Evolutionary conservation across 1,284 basidiomycete genomes (phyloP).

Genomic region (Ceratobasidium sp.): DNA sequence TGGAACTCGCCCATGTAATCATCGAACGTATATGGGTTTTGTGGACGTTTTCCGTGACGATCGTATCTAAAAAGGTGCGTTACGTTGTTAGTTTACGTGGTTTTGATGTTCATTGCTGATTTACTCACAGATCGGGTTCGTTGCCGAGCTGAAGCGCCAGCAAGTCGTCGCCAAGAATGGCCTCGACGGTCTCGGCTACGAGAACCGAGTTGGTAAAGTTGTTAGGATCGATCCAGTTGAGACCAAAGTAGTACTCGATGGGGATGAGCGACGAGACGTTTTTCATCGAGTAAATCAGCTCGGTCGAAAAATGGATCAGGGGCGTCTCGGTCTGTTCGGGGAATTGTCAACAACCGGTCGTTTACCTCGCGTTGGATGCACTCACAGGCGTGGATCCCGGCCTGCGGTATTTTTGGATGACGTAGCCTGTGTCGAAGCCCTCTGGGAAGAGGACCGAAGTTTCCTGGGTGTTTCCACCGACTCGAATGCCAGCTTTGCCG

Average conservation of each 20-base stretch:
- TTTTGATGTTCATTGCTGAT: conserved; percentile 56
- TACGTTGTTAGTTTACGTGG: conserved; percentile 51
- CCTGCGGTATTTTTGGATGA: conserved; percentile 62
- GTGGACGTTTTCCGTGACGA: conserved; percentile 53
- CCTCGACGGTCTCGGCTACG: conserved; percentile 65
- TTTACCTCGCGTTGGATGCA: conserved; percentile 56
- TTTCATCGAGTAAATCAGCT: conserved; percentile 58
- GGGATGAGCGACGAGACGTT: conserved; percentile 56
- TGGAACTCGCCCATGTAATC: conserved; percentile 69
- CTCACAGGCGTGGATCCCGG: conserved; percentile 40
- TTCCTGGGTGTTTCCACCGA: conserved; percentile 85
- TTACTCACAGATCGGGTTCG: conserved; percentile 76
- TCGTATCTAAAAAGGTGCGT: conserved; percentile 30
- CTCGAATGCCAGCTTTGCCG: conserved; percentile 69
- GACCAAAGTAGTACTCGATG: conserved; percentile 56
- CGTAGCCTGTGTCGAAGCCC: conserved; percentile 62
- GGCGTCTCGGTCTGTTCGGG: conserved; percentile 60
- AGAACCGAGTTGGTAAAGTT: conserved; percentile 64
- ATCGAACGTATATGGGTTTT: conserved; percentile 58
- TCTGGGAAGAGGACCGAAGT: conserved; percentile 65
- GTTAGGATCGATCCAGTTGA: conserved; percentile 59
- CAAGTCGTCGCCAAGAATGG: conserved; percentile 70
- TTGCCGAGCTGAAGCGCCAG: conserved; percentile 68
- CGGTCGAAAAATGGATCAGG: conserved; percentile 58
- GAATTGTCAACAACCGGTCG: conserved; percentile 48